A percentile compares a stretch with the other conserved stretches of the same genome.
These are phyloP conservation scores for Alternaria postmessia DNA, from an alignment of 2,329 filamentous ascomycete species.

Conservation along the genomic window DNA sequence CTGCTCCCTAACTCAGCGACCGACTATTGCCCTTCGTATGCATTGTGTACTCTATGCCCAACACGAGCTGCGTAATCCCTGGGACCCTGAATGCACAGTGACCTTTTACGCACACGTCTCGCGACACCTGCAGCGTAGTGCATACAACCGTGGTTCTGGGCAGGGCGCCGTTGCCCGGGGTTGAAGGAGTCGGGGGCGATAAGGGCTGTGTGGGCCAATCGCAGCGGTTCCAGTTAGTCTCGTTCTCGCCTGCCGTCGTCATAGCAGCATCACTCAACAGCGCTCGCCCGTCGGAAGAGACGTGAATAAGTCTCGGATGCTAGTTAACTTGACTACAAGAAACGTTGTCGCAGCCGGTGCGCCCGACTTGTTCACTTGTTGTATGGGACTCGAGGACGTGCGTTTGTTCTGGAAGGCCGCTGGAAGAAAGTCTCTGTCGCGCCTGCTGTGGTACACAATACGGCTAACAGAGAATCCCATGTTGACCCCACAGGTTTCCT, in stretches of 20 bases:
- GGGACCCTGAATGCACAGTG: constrained; percentile 11
- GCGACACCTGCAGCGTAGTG: constrained; percentile 23
- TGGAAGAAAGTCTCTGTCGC: neutral
- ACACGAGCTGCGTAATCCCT: constrained; percentile 9
- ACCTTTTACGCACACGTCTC: constrained; percentile 7
- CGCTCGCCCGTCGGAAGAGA: constrained; percentile 20
- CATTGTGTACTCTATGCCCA: constrained; percentile 8
- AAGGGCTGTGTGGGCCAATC: constrained; percentile 38
- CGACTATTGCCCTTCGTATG: constrained; percentile 13
- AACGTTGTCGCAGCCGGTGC: too few species aligned
- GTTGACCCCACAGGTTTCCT: constrained; percentile 32
- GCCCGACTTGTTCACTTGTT: constrained; percentile 11
- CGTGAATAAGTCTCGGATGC: too few species aligned
- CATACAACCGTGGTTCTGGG: constrained; percentile 8
- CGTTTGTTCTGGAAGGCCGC: constrained; percentile 15
- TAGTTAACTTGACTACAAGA: constrained; percentile 33
- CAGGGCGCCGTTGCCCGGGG: constrained; percentile 16
- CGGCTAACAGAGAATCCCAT: constrained; percentile 19
- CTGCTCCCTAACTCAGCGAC: neutral
- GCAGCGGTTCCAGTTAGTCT: constrained; percentile 23
- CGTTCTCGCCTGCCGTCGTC: constrained; percentile 26
- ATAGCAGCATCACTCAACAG: constrained; percentile 30
- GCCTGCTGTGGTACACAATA: neutral
- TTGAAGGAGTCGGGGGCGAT: constrained; percentile 33
- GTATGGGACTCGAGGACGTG: constrained; percentile 8